These are phyloP conservation scores for Aspergillus baeticus DNA, from an alignment of 495 filamentous ascomycete genomes.

Conservation along the genomic window DNA sequence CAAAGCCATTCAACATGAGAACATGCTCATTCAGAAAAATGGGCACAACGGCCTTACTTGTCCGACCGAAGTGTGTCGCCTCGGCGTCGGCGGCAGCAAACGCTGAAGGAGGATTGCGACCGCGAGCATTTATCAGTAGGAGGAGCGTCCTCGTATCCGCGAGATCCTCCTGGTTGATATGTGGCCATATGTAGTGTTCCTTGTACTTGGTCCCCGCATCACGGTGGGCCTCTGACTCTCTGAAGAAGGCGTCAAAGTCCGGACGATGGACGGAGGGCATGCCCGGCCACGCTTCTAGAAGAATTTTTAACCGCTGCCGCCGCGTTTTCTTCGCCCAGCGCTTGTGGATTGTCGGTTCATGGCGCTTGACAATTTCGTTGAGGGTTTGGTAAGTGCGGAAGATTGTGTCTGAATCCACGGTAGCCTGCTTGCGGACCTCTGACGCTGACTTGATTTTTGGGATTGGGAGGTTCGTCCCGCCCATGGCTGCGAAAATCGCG, in stretches of 20 bases:
- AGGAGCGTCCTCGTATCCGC: constrained; percentile 15
- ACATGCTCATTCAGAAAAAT: constrained; percentile 35
- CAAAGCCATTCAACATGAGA: constrained; percentile 42
- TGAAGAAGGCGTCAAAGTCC: constrained; percentile 45
- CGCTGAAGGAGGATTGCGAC: constrained; percentile 36
- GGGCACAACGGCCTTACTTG: constrained; percentile 25
- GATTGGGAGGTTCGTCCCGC: not conserved
- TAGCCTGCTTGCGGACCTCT: constrained; percentile 1
- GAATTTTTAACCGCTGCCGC: constrained; percentile 36
- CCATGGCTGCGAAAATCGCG: too few species aligned
- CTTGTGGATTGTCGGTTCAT: constrained; percentile 45
- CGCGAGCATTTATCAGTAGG: constrained; percentile 46
- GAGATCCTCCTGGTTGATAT: constrained; percentile 60
- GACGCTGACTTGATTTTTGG: not conserved
- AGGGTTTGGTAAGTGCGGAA: constrained; percentile 2
- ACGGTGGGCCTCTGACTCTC: constrained; percentile 9
- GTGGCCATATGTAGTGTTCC: constrained; percentile 48
- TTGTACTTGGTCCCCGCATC: constrained; percentile 12
- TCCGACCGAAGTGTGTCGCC: not conserved
- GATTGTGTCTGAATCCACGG: not conserved
- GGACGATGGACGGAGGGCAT: constrained; percentile 51
- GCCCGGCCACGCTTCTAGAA: constrained; percentile 44
- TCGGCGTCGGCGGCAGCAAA: constrained; percentile 39
- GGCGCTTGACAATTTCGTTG: constrained; percentile 22
- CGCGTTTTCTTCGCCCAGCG: constrained; percentile 50